These are phyloP conservation scores for Chytriomyces sp. DNA, from an alignment of 192 early-diverging fungal species.

Conservation along the genomic window DNA sequence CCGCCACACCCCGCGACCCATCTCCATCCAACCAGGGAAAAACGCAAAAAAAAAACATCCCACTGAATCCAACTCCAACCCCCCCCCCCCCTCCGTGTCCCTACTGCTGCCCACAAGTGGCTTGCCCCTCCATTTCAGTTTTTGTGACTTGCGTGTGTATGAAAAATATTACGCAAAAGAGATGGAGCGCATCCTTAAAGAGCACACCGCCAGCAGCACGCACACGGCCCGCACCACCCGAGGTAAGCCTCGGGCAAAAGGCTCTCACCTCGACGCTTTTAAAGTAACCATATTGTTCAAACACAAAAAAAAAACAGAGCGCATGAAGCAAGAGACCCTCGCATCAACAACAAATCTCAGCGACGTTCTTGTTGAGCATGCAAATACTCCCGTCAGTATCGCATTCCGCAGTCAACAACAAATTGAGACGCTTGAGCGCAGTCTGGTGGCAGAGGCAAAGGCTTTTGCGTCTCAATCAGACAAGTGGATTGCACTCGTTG, in stretches of 20 bases:
- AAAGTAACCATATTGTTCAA: too few relatives aligned
- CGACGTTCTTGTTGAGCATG: slow-evolving; percentile 62
- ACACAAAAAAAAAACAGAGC: slow-evolving; percentile 65
- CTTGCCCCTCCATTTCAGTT: not conserved
- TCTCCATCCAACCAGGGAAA: too few relatives aligned
- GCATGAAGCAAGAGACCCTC: slow-evolving; percentile 60
- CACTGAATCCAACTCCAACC: too few relatives aligned
- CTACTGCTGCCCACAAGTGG: too few relatives aligned
- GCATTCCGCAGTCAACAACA: slow-evolving; percentile 70
- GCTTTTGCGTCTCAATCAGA: slow-evolving; percentile 62
- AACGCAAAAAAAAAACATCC: too few relatives aligned
- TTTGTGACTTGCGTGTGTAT: not conserved
- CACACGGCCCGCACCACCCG: slow-evolving; percentile 4
- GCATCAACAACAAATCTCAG: slow-evolving; percentile 56
- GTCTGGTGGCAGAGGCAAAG: not conserved
- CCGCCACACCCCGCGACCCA: too few relatives aligned
- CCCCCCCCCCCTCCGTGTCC: too few relatives aligned
- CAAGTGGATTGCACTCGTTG: slow-evolving; percentile 79
- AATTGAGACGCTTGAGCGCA: slow-evolving; percentile 56
- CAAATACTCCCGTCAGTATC: slow-evolving; percentile 60
- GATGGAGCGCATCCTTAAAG: slow-evolving; percentile 18
- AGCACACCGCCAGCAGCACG: not conserved
- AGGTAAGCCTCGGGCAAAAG: not conserved
- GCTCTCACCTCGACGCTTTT: not conserved
- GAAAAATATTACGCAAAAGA: not conserved